Evolutionary conservation across 139 green algal genomes (phyloP).

Genomic region (Chlorella sp.): DNA sequence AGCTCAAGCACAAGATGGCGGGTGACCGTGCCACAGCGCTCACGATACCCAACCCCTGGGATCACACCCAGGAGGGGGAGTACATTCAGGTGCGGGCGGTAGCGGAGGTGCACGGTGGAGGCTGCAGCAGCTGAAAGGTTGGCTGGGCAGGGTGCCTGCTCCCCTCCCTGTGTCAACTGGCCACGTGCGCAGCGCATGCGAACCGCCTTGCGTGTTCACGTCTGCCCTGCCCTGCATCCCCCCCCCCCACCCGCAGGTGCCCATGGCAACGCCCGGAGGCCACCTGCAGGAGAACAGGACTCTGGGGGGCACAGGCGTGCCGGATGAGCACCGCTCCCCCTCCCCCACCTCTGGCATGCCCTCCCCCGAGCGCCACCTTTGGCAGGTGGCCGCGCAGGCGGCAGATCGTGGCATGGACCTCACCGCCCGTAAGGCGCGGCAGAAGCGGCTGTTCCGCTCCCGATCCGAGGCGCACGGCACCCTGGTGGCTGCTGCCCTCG

Average conservation of each 20-base stretch:
- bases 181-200: neutral
- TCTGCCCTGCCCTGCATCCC: neutral
- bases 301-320: neutral
- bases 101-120: neutral
- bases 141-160: neutral
- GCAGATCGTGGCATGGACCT: constrained; percentile 17
- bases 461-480: neutral
- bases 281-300: neutral
- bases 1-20: neutral
- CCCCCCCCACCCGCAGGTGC: neutral
- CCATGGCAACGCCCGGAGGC: neutral
- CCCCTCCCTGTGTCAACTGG: neutral
- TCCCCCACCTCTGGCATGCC: constrained; percentile 9
- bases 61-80: neutral
- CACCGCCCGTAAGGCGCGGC: neutral
- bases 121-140: neutral
- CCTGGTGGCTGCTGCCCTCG: neutral
- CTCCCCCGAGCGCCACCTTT: constrained; percentile 25
- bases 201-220: neutral
- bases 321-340: constrained; percentile 26
- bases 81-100: constrained; percentile 23
- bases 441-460: constrained; percentile 27
- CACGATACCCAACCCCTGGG: neutral
- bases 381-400: constrained; percentile 30
- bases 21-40: neutral